These are phyloP conservation scores for Ceratobasidium sp. DNA, from an alignment of 1,284 basidiomycete species.

Conservation along the genomic window DNA sequence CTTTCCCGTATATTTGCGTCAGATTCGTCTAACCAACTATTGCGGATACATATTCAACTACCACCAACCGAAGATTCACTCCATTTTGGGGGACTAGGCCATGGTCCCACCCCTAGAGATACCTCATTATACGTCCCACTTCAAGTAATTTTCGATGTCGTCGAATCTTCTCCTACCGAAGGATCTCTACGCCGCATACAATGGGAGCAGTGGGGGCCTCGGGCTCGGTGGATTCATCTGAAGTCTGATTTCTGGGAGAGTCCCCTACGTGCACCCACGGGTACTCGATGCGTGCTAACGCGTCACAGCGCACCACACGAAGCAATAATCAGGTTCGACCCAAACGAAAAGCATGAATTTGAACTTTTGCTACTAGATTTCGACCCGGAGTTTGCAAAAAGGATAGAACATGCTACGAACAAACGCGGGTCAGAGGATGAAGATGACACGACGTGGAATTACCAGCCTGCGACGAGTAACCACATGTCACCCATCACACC, in stretches of 20 bases:
- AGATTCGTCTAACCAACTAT: background rate
- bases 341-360: background rate
- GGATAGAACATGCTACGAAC: background rate
- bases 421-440: background rate
- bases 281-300: background rate
- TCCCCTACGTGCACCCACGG: background rate
- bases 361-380: background rate
- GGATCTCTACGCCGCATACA: background rate
- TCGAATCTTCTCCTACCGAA: background rate
- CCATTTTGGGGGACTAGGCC: background rate
- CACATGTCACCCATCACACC: background rate
- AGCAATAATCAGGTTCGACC: background rate
- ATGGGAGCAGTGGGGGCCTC: slow-evolving; percentile 1
- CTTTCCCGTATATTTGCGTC: background rate
- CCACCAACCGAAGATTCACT: background rate
- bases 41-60: background rate
- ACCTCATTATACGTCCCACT: background rate
- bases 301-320: background rate
- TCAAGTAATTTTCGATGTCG: background rate
- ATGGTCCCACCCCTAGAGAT: background rate
- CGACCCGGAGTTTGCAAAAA: background rate
- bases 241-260: background rate
- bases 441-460: background rate
- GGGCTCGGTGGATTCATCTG: background rate
- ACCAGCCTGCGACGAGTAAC: background rate